Conservation (phyloP, 1,139 yeast genomes). For the Nadsonia commutata region DNA sequence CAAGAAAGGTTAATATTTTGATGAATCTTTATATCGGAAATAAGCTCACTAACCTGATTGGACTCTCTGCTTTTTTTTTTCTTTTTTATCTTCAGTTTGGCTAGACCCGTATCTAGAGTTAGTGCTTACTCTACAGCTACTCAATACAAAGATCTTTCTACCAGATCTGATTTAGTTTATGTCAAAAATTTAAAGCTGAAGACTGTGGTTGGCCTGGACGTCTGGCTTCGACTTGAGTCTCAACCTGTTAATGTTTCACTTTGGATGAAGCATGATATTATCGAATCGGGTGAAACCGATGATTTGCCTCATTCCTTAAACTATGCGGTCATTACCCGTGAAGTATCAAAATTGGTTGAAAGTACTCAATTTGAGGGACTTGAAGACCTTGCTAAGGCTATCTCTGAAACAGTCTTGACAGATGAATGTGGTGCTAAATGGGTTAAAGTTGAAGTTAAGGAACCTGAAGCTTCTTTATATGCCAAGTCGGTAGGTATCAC, state of each 20-base stretch:
- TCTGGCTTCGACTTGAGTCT: constrained; percentile 56
- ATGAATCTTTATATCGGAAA: too few relatives aligned
- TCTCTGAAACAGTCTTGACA: constrained; percentile 35
- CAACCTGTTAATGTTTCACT: constrained; percentile 56
- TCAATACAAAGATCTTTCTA: background rate
- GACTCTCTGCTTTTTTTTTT: too few relatives aligned
- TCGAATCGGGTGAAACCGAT: constrained; percentile 57
- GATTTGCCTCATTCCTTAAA: constrained; percentile 70
- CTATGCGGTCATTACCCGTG: constrained; percentile 69
- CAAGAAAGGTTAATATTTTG: too few relatives aligned
- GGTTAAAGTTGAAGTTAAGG: constrained; percentile 31
- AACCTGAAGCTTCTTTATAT: constrained; percentile 41
- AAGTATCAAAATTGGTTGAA: constrained; percentile 39
- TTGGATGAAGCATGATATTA: constrained; percentile 51
- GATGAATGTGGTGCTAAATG: constrained; percentile 38
- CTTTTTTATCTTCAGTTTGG: too few relatives aligned
- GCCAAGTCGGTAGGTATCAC: constrained; percentile 36
- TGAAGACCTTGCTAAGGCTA: constrained; percentile 43
- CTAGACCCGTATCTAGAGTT: too few relatives aligned
- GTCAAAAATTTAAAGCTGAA: constrained; percentile 43
- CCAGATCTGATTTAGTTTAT: constrained; percentile 37
- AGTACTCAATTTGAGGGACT: constrained; percentile 33
- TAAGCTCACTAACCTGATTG: too few relatives aligned
- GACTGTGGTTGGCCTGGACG: constrained; percentile 60
- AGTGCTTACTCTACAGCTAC: background rate